These are phyloP conservation scores for Thielaviopsis euricoi DNA, from an alignment of 2,329 filamentous ascomycete species.

Conservation along the genomic window DNA sequence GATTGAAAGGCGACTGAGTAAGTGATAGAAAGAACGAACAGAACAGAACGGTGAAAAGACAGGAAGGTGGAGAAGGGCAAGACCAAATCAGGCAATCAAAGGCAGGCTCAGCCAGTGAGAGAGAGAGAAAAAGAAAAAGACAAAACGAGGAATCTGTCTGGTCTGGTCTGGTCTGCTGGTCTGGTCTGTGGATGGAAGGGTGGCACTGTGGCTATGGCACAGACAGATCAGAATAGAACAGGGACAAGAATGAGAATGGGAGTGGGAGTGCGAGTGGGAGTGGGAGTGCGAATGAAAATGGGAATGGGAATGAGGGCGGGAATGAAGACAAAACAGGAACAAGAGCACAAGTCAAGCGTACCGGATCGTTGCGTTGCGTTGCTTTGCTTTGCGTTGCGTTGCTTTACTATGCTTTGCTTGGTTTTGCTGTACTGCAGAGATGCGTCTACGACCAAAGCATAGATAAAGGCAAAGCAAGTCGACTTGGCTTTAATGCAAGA, in stretches of 20 bases:
- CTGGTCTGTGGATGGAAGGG: neutral
- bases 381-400: too few relatives aligned
- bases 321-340: neutral
- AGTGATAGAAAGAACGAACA: neutral
- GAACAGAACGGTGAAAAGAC: neutral
- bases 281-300: too few relatives aligned
- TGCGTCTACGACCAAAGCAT: neutral
- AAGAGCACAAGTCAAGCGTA: neutral
- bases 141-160: neutral
- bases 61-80: neutral
- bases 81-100: neutral
- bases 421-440: too few relatives aligned
- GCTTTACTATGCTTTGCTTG: too few relatives aligned
- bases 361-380: too few relatives aligned
- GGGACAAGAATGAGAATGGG: neutral
- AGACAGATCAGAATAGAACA: conserved; percentile 5
- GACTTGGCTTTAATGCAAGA: conserved; percentile 1
- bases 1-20: neutral
- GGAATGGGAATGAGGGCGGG: neutral
- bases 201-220: conserved; percentile 5
- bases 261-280: too few relatives aligned
- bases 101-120: neutral
- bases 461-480: neutral
- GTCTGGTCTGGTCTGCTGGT: too few relatives aligned
- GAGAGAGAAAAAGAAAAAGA: neutral